phyloP scores from a whole-genome alignment of 352 stramenopile genomes.

The Sclerospora graminicola region DNA sequence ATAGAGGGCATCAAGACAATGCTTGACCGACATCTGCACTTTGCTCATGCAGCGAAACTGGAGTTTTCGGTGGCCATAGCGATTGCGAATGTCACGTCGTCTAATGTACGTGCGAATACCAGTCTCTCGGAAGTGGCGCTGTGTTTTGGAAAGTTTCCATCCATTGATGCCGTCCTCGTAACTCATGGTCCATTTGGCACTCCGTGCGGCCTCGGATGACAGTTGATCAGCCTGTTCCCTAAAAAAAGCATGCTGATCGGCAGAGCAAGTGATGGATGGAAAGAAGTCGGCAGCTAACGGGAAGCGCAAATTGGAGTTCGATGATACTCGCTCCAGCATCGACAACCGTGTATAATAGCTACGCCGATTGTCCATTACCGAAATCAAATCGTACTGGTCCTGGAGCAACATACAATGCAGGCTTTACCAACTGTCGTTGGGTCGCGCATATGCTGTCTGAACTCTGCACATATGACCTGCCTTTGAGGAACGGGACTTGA shows the following conservation, averaged over 20 bases:
- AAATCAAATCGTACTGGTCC: no score
- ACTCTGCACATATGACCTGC: conserved; percentile 5
- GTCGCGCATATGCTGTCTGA: conserved; percentile 10
- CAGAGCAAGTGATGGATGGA: conserved; percentile 21
- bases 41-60: conserved; percentile 64
- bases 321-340: conserved; percentile 27
- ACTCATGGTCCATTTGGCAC: conserved; percentile 46
- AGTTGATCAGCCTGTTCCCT: conserved; percentile 27
- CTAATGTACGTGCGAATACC: conserved; percentile 51
- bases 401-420: no score
- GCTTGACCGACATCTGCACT: conserved; percentile 33
- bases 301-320: conserved; percentile 17
- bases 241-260: conserved; percentile 30
- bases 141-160: conserved; percentile 62
- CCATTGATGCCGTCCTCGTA: conserved; percentile 45
- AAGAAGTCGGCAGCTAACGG: conserved; percentile 41
- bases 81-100: conserved; percentile 26
- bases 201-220: conserved; percentile 23
- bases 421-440: conserved; percentile 9
- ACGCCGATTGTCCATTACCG: conserved; percentile 14
- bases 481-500: background rate
- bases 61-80: conserved; percentile 22
- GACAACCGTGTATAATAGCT: conserved; percentile 16
- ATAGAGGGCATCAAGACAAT: conserved; percentile 44
- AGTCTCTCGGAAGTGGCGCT: conserved; percentile 54